phyloP scores from a whole-genome alignment of 169 alveolate species.

The Plasmodium gonderi region DNA sequence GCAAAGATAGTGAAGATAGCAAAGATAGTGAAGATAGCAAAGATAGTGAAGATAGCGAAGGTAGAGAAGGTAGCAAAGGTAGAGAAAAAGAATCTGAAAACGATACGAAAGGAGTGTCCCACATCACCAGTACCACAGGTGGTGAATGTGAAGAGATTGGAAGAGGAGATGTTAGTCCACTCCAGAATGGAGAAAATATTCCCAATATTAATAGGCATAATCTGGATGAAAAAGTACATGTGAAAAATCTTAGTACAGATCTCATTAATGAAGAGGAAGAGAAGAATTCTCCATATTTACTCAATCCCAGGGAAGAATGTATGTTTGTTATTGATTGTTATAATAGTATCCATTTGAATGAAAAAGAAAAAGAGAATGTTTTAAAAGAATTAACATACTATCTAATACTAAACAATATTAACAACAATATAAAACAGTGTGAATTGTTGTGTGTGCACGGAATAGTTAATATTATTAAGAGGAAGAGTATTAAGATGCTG shows the following conservation, averaged over 20 bases:
- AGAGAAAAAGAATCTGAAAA: neutral
- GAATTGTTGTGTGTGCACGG: constrained; percentile 84
- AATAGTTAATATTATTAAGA: constrained; percentile 84
- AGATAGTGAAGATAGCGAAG: neutral
- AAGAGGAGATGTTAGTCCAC: neutral
- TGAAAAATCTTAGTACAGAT: too few relatives aligned
- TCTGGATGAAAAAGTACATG: too few relatives aligned
- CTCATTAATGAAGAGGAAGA: neutral
- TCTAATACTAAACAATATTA: constrained; percentile 83
- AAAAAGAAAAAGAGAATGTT: constrained; percentile 57
- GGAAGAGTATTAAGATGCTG: constrained; percentile 82
- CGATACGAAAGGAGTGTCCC: neutral
- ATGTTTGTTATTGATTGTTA: constrained; percentile 43
- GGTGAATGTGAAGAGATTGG: neutral
- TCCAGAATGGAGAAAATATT: neutral
- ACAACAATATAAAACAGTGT: constrained; percentile 83
- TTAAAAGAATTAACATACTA: constrained; percentile 82
- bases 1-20: too few relatives aligned
- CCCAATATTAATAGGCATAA: neutral
- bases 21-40: neutral
- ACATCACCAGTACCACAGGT: neutral
- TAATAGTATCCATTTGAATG: constrained; percentile 50
- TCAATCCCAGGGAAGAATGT: constrained; percentile 20
- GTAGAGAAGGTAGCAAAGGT: neutral
- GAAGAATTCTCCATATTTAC: neutral